Conservation (phyloP, 2,329 filamentous ascomycete genomes). For the Colletotrichum sp. region DNA sequence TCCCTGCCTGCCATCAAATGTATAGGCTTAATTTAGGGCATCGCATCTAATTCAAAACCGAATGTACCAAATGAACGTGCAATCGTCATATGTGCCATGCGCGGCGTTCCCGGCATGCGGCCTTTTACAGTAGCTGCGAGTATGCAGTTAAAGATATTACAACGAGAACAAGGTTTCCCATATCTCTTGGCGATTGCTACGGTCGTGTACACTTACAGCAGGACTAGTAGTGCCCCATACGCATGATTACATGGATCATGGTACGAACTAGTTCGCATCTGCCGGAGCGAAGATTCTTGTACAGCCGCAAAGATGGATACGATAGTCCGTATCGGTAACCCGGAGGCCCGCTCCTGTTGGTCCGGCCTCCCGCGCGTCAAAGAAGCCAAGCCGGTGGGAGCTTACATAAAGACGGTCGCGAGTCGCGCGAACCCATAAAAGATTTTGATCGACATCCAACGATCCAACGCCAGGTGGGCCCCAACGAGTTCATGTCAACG, state of each 20-base stretch:
- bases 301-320: neutral
- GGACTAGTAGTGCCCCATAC: neutral
- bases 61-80: fast-evolving
- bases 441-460: neutral
- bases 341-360: neutral
- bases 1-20: neutral
- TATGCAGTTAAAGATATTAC: neutral
- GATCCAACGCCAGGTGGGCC: neutral
- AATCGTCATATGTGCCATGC: neutral
- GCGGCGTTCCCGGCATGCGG: neutral
- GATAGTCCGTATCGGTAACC: neutral
- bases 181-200: neutral
- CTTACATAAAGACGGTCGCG: neutral
- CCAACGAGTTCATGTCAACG: neutral
- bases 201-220: neutral
- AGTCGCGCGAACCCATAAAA: neutral
- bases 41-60: neutral
- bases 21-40: neutral
- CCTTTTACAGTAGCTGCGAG: neutral
- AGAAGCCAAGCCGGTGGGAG: neutral
- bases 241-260: neutral
- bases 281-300: neutral
- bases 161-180: neutral
- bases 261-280: neutral
- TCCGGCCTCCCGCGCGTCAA: neutral